A percentile compares a stretch with the other conserved stretches of the same genome.
These are phyloP conservation scores for Diaporthe sp. DNA, from an alignment of 2,329 filamentous ascomycete genomes.

Conservation along the genomic window DNA sequence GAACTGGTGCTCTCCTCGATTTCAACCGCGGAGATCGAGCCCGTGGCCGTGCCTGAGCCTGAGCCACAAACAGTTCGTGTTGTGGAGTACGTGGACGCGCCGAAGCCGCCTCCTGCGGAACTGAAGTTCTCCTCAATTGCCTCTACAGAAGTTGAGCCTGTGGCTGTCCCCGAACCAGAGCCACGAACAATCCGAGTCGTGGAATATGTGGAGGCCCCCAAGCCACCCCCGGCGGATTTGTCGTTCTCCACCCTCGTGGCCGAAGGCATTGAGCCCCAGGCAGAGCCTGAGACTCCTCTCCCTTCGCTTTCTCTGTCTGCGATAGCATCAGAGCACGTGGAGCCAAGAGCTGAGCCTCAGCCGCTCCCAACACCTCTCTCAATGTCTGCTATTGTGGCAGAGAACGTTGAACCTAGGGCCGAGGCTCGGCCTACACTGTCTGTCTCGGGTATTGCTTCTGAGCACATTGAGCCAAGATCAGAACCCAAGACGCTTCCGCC, in stretches of 20 bases:
- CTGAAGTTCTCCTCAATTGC: conserved; percentile 45
- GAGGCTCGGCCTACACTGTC: conserved; percentile 48
- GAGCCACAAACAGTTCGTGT: conserved; percentile 36
- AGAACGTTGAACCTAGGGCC: conserved; percentile 44
- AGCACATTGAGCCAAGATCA: conserved; percentile 48
- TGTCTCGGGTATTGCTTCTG: conserved; percentile 48
- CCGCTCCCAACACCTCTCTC: conserved; percentile 34
- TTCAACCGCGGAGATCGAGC: conserved; percentile 40
- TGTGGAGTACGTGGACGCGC: conserved; percentile 39
- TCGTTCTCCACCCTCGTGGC: conserved; percentile 48
- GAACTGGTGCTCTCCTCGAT: conserved; percentile 43
- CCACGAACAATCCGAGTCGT: conserved; percentile 38
- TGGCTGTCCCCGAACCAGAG: conserved; percentile 44
- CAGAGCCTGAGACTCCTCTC: conserved; percentile 45
- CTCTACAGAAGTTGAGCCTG: conserved; percentile 40
- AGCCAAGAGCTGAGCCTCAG: conserved; percentile 41
- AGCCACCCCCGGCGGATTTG: conserved; percentile 43
- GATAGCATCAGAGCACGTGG: conserved; percentile 43
- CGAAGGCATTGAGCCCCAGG: conserved; percentile 53
- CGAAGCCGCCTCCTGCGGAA: conserved; percentile 33
- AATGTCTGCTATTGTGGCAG: conserved; percentile 41
- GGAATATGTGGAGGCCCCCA: conserved; percentile 39
- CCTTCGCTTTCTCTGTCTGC: conserved; percentile 40
- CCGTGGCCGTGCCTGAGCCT: conserved; percentile 38
- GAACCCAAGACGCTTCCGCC: conserved; percentile 39